Evolutionary conservation across 2,329 filamentous ascomycete species (phyloP), one percentile per base, ranked within the genome.

Genomic region (Microcyclospora pomicola): DNA sequence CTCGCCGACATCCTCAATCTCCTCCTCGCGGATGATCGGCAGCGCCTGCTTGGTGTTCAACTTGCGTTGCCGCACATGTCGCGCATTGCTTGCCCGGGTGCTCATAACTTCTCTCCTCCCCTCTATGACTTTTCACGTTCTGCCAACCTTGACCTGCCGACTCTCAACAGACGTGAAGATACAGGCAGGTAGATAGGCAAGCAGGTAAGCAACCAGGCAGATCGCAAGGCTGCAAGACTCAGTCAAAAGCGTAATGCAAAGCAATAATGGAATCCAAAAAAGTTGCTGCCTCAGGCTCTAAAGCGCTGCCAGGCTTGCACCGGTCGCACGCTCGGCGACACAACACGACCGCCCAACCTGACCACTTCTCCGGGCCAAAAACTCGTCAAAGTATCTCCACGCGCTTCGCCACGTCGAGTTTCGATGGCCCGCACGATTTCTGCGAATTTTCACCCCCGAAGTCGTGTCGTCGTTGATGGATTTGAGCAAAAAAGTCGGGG

Each of bases 21-120:
- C 83, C 62, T 85, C 73, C 66, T 96, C 88, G 61, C 82, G 77
- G 56, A 95, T 74, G 53, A 98, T 80, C 43, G 80, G 79, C 58
- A 95, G 78, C 53, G 78, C 77, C 60, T 86, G 85, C 69, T 93
- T 93, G 57, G 82, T 77, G 64, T 81, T 91, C 64, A 95, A 75
- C 71, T 96, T 96, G 68, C 85, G 82, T 71, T 83, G 80, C 60
- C 82, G 74, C 59, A 85, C 54, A 49, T 55, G 50, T 31, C 53
- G 48, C 14, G 46, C 47, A 77, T 65, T 49, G 13, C 27, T 40
- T 6, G 41, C 39, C 32, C 50, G 43, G 28, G 49, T 53, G 27
- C 48, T 48, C 49, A 52, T 52, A 36, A 19, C n/a, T 14, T 29
- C 12, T 28, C 7, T 7, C 19, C 19, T 24, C 19, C 19, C 19